Conservation (phyloP, 2,329 filamentous ascomycete genomes). For the Cladobotryum protrusum region DNA sequence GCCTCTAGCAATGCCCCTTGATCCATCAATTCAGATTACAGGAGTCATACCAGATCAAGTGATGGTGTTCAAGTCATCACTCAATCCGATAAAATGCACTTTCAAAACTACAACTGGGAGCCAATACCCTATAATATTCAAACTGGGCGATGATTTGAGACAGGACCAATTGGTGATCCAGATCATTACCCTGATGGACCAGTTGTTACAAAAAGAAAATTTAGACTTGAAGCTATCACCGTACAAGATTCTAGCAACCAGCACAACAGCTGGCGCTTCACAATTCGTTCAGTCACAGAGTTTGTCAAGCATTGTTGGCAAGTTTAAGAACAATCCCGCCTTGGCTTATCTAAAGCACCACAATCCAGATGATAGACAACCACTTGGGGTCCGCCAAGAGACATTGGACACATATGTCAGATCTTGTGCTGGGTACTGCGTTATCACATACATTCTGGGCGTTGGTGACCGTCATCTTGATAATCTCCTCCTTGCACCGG, state of each 20-base stretch:
- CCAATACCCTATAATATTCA: constrained; percentile 92
- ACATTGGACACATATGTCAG: constrained; percentile 93
- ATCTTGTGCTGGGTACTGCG: constrained; percentile 94
- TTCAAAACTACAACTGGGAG: constrained; percentile 75
- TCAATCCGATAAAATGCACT: constrained; percentile 84
- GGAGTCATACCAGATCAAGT: constrained; percentile 80
- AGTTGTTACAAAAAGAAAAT: constrained; percentile 90
- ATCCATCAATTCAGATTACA: constrained; percentile 72
- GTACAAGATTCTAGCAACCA: constrained; percentile 93
- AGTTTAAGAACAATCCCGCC: constrained; percentile 68
- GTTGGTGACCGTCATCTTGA: constrained; percentile 95
- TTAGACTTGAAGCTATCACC: constrained; percentile 90
- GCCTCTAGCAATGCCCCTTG: constrained; percentile 79
- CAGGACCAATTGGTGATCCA: constrained; percentile 96
- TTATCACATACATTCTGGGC: constrained; percentile 95
- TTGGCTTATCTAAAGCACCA: constrained; percentile 82
- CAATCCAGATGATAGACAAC: constrained; percentile 77
- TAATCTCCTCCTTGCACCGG: constrained; percentile 84
- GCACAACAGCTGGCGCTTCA: constrained; percentile 79
- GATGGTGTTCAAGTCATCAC: constrained; percentile 89
- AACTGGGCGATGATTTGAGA: constrained; percentile 90
- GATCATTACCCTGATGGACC: constrained; percentile 97
- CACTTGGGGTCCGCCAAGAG: constrained; percentile 83
- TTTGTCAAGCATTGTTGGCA: constrained; percentile 74
- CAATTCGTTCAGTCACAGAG: constrained; percentile 88